Evolutionary conservation across 2,329 filamentous ascomycete species (phyloP), one percentile per base, ranked within the genome.

Genomic region (Exophiala spinifera): DNA sequence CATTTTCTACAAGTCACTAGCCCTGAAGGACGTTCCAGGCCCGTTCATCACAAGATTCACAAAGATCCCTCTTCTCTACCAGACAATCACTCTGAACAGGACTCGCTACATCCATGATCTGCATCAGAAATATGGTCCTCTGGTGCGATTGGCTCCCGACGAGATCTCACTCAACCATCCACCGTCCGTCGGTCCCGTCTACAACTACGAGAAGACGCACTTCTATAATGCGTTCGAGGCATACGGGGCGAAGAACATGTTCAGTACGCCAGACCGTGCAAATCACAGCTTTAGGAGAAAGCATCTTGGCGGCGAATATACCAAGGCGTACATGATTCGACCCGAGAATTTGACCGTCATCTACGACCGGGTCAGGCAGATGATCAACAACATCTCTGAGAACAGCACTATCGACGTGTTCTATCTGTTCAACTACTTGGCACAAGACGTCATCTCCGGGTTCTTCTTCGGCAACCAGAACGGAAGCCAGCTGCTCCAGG

Each of bases 121-220:
- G 0, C 89, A 94, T 67, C 76, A 77, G n/a, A 79, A 88, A 63
- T 77, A 89, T 71, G 88, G 89, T 44, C 81, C 87, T 64, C 76
- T 92, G 2, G 86, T 92, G 1, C 79, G 88, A 2, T 70, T 91
- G 3, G 88, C 87, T 0, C 88, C 88, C 1, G 90, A 90, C 59
- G 75, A 76, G 0, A 70, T 92, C 1, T 89, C 86, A 0, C 65
- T 79, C 65, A 52, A 74, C 70, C 66, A 79, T 39, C 47, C 63
- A 8, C 21, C 53, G 15, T 64, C 66, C 1, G 65, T 61, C 4
- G 67, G 65, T 42, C 63, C 68, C 47, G 72, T 74, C 43, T 66
- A 74, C 60, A 67, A 63, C 34, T 74, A 65, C 39, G 51, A 63
- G 20, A 74, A 74, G 53, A 64, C 67, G 0, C 44, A 59, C 0